Conservation (phyloP, 208 protist species). For the Hexamita inflata region DNA sequence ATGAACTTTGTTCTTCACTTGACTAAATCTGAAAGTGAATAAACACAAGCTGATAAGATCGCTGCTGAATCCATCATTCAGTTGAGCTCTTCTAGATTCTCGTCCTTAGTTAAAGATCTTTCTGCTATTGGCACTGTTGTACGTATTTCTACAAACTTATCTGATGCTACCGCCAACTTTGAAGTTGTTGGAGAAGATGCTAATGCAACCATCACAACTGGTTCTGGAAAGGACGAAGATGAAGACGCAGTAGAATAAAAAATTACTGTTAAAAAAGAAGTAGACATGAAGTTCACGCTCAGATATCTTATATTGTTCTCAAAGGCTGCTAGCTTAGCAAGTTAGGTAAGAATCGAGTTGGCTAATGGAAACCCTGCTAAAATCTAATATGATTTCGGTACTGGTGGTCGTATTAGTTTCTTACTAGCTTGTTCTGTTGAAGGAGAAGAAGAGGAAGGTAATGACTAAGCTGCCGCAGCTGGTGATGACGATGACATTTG, state of each 20-base stretch:
- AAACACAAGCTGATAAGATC: not conserved
- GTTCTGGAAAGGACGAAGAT: not conserved
- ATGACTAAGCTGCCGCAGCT: not conserved
- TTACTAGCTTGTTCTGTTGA: not conserved
- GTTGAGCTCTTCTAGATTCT: not conserved
- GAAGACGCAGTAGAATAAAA: not conserved
- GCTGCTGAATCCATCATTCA: not conserved
- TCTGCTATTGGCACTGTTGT: not conserved
- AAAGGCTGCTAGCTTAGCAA: slow-evolving; percentile 5
- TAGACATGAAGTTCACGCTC: slow-evolving; percentile 16
- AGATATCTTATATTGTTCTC: not conserved
- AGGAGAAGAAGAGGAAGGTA: slow-evolving; percentile 1
- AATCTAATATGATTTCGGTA: not conserved
- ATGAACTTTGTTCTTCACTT: slow-evolving; percentile 13
- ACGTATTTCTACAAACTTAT: not conserved
- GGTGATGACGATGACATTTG: slow-evolving; percentile 13
- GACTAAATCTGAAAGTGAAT: not conserved
- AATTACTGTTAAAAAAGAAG: slow-evolving; percentile 10
- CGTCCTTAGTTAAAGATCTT: not conserved
- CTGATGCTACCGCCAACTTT: slow-evolving; percentile 13
- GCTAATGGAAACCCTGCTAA: not conserved
- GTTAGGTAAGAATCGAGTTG: not conserved
- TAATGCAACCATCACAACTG: slow-evolving; percentile 5
- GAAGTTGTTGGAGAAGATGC: slow-evolving; percentile 17
- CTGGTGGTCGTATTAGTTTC: not conserved